A percentile compares a stretch with the other conserved stretches of the same genome.
These are phyloP conservation scores for Mycena galopus DNA, from an alignment of 768 basidiomycete genomes.

Conservation along the genomic window DNA sequence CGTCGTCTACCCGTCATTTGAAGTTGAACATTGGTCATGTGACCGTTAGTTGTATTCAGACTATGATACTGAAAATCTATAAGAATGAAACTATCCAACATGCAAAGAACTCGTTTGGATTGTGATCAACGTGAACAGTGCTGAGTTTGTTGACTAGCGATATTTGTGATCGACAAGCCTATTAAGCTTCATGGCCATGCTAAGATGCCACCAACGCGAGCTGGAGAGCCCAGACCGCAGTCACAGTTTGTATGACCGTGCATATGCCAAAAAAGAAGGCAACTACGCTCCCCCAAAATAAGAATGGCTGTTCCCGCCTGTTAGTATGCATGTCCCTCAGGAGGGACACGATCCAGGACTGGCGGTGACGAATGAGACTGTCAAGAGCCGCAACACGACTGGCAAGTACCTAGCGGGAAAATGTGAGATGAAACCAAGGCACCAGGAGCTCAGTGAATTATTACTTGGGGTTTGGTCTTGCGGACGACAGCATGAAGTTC, in stretches of 20 bases:
- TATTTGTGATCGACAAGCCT: no score
- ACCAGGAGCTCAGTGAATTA: not conserved
- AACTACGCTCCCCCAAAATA: slow-evolving; percentile 7
- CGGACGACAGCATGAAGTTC: not conserved
- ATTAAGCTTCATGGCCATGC: no score
- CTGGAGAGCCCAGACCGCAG: slow-evolving; percentile 5
- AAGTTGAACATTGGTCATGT: no score
- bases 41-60: no score
- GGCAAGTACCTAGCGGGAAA: slow-evolving; percentile 5
- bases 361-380: not conserved
- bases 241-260: slow-evolving; percentile 11
- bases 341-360: not conserved
- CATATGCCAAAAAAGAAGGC: slow-evolving; percentile 11
- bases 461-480: not conserved
- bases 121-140: no score
- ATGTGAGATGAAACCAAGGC: not conserved
- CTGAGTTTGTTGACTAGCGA: no score
- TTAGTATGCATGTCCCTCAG: slow-evolving; percentile 1
- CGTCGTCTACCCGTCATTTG: no score
- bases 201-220: slow-evolving; percentile 15
- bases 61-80: no score
- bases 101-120: no score
- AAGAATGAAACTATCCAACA: no score
- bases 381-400: slow-evolving; percentile 7
- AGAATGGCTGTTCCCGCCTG: slow-evolving; percentile 11